Conservation (phyloP, 108 stramenopile genomes). For the Fragilariopsis cylindrus region DNA sequence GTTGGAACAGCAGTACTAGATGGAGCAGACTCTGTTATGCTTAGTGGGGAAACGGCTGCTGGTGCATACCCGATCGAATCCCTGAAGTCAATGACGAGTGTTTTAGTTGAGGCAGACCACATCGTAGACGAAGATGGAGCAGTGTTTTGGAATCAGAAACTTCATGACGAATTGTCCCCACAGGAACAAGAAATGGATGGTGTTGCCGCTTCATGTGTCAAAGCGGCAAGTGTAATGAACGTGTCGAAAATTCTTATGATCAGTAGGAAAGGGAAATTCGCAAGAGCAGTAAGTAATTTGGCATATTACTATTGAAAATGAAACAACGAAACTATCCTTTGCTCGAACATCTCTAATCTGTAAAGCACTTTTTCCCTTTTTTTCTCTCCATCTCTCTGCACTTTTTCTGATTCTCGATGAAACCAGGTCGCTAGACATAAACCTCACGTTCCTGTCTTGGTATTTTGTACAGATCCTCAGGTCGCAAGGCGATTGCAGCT, state of each 20-base stretch:
- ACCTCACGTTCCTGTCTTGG: slow-evolving; percentile 64
- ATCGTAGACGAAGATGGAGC: slow-evolving; percentile 37
- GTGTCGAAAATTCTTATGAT: slow-evolving; percentile 64
- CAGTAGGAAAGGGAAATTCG: slow-evolving; percentile 46
- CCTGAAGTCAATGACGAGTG: slow-evolving; percentile 58
- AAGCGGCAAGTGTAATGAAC: slow-evolving; percentile 52
- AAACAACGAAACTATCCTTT: background rate
- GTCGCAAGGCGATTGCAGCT: slow-evolving; percentile 68
- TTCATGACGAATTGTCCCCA: slow-evolving; percentile 30
- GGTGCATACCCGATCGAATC: slow-evolving; percentile 68
- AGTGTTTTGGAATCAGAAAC: slow-evolving; percentile 39
- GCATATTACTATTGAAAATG: background rate
- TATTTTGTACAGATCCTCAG: slow-evolving; percentile 66
- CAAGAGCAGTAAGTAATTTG: slow-evolving; percentile 37
- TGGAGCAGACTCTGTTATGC: slow-evolving; percentile 78
- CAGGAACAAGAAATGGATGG: slow-evolving; percentile 67
- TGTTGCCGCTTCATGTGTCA: slow-evolving; percentile 56
- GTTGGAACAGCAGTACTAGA: slow-evolving; percentile 76
- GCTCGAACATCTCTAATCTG: too few species aligned
- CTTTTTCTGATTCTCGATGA: background rate
- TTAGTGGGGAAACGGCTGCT: slow-evolving; percentile 71
- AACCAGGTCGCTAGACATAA: slow-evolving; percentile 46
- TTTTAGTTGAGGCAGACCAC: slow-evolving; percentile 59
- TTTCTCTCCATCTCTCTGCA: background rate
- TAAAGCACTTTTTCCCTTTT: too few species aligned